phyloP scores from a whole-genome alignment of 805 yeast genomes.

The Ogataea sp. region DNA sequence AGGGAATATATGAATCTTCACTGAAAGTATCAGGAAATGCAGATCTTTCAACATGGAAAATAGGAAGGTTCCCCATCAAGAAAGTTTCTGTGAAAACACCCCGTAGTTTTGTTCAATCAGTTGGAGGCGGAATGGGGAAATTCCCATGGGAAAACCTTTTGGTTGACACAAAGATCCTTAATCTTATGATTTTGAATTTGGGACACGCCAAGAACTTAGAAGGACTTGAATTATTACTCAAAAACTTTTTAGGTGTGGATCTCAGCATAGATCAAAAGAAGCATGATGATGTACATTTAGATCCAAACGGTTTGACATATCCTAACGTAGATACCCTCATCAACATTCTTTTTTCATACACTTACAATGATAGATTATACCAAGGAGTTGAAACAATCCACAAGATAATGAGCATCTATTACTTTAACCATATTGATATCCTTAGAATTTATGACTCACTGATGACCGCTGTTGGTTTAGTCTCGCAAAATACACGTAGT shows the following conservation, averaged over 20 bases:
- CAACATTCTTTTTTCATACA: slow-evolving; percentile 21
- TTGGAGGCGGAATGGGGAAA: no score
- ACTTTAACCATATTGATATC: slow-evolving; percentile 7
- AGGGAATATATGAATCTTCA: slow-evolving; percentile 16
- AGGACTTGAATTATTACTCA: background rate
- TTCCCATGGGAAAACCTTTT: background rate
- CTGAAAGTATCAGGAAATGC: slow-evolving; percentile 17
- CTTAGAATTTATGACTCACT: slow-evolving; percentile 19
- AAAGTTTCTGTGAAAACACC: slow-evolving; percentile 7
- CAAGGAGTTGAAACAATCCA: slow-evolving; percentile 20
- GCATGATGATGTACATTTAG: no score
- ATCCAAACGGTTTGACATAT: slow-evolving; percentile 4
- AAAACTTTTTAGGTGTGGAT: background rate
- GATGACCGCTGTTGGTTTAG: slow-evolving; percentile 17
- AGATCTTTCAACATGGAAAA: slow-evolving; percentile 15
- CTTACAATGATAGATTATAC: slow-evolving; percentile 19
- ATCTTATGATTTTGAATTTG: background rate
- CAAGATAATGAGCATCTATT: slow-evolving; percentile 15
- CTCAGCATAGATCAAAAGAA: no score
- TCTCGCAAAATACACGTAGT: slow-evolving; percentile 12
- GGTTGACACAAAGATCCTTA: background rate
- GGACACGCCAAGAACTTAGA: background rate
- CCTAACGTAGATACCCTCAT: slow-evolving; percentile 19
- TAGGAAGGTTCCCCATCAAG: slow-evolving; percentile 14
- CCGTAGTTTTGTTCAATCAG: no score